A percentile compares a stretch with the other conserved stretches of the same genome.
phyloP scores from a whole-genome alignment of 441 rosid genomes.

The Dalechampia spathulata region DNA sequence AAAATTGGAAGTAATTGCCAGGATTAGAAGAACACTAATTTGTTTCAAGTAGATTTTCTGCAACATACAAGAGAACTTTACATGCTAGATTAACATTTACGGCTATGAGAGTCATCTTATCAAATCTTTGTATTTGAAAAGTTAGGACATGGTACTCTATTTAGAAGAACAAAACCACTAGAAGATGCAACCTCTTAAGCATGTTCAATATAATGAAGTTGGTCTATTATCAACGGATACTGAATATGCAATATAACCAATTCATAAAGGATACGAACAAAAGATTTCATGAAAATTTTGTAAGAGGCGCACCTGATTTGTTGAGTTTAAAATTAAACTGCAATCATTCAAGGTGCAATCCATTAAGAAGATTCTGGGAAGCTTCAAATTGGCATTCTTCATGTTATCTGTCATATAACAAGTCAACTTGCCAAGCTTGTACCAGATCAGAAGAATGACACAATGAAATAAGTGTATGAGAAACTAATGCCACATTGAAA shows the following conservation, averaged over 20 bases:
- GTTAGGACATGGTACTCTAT: too few species aligned
- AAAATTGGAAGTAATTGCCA: background rate
- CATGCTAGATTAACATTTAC: background rate
- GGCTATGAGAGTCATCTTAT: background rate
- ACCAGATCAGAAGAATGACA: background rate
- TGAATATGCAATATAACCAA: slow-evolving; percentile 1
- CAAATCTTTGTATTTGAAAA: too few species aligned
- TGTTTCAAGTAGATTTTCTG: background rate
- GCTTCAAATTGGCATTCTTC: slow-evolving; percentile 29
- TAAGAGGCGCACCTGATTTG: slow-evolving; percentile 46
- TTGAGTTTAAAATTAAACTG: slow-evolving; percentile 57
- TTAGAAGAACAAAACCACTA: background rate
- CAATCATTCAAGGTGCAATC: slow-evolving; percentile 95
- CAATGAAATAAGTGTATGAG: too few species aligned
- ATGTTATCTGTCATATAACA: slow-evolving; percentile 40
- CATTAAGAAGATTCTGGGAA: slow-evolving; percentile 71
- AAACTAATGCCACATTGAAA: too few species aligned
- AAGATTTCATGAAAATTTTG: background rate
- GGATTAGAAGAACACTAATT: background rate
- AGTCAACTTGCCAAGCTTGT: background rate
- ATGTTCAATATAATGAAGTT: background rate
- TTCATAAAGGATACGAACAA: background rate
- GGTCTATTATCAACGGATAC: background rate
- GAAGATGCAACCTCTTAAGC: slow-evolving; percentile 3
- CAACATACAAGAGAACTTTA: background rate